These are phyloP conservation scores for Pseudopyrenochaeta lycopersici DNA, from an alignment of 2,329 filamentous ascomycete species.

Conservation along the genomic window DNA sequence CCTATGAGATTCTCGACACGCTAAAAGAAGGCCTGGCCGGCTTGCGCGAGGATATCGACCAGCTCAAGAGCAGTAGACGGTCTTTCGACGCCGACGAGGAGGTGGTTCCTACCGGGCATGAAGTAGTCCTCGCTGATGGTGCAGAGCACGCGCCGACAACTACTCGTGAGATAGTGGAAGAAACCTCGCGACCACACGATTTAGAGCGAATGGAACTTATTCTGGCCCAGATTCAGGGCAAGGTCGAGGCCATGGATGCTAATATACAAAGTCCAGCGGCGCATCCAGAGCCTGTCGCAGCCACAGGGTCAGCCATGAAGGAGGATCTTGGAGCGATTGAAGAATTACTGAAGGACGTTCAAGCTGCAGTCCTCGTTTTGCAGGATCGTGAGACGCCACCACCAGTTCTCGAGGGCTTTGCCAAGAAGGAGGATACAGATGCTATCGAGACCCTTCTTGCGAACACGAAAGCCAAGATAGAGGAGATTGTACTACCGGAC, in stretches of 20 bases:
- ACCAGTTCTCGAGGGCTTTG: constrained; percentile 59
- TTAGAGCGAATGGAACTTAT: constrained; percentile 87
- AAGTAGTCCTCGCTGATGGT: constrained; percentile 61
- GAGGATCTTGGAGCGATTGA: constrained; percentile 61
- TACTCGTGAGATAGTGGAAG: constrained; percentile 40
- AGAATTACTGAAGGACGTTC: constrained; percentile 63
- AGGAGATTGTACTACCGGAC: constrained; percentile 75
- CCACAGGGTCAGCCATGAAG: constrained; percentile 56
- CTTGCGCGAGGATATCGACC: constrained; percentile 80
- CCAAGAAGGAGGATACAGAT: constrained; percentile 83
- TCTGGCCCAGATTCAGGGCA: constrained; percentile 81
- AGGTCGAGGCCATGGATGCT: constrained; percentile 79
- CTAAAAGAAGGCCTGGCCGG: constrained; percentile 82
- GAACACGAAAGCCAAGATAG: constrained; percentile 87
- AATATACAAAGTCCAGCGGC: constrained; percentile 58
- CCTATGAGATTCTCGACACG: constrained; percentile 88
- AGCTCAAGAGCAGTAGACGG: constrained; percentile 66
- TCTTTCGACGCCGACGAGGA: constrained; percentile 60
- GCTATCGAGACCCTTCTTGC: constrained; percentile 90
- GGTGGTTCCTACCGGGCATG: constrained; percentile 56
- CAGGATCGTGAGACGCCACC: constrained; percentile 38
- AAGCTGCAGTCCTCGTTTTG: constrained; percentile 60
- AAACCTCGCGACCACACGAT: constrained; percentile 69
- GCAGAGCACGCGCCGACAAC: constrained; percentile 53
- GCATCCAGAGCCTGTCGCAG: constrained; percentile 33